A percentile compares a stretch with the other conserved stretches of the same genome.
Conservation (phyloP, 805 yeast species). For the Yamadazyma sp. region DNA sequence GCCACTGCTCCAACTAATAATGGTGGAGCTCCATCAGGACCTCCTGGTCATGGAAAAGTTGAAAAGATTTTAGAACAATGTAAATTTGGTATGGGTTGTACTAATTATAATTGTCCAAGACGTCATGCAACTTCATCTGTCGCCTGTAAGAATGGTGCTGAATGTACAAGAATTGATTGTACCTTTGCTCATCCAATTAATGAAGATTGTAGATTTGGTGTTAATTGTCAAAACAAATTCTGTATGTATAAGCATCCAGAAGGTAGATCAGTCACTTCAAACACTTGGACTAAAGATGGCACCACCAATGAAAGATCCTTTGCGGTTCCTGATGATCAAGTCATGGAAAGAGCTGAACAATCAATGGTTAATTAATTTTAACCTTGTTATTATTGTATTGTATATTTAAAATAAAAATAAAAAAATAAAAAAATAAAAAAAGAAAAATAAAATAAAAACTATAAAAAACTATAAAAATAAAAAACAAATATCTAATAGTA, state of each 20-base stretch:
- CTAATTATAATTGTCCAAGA: slow-evolving; percentile 73
- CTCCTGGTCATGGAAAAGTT: slow-evolving; percentile 8
- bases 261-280: slow-evolving; percentile 47
- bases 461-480: slow-evolving; percentile 2
- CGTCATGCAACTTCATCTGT: slow-evolving; percentile 78
- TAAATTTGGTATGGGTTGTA: slow-evolving; percentile 73
- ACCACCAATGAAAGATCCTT: slow-evolving; percentile 51
- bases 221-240: slow-evolving; percentile 64
- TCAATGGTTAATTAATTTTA: slow-evolving; percentile 2
- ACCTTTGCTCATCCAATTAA: slow-evolving; percentile 76
- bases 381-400: slow-evolving; percentile 1
- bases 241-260: slow-evolving; percentile 82
- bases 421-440: slow-evolving; percentile 12
- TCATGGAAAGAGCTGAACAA: slow-evolving; percentile 58
- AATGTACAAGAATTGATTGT: slow-evolving; percentile 79
- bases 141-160: slow-evolving; percentile 78
- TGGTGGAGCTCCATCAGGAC: slow-evolving; percentile 2
- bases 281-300: slow-evolving; percentile 34
- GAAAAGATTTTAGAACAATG: slow-evolving; percentile 67
- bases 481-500: no score
- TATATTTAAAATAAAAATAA: slow-evolving; percentile 13
- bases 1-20: slow-evolving; percentile 12
- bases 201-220: slow-evolving; percentile 79
- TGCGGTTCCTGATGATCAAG: slow-evolving; percentile 74
- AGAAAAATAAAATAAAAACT: slow-evolving; percentile 8